A percentile compares a stretch with the other conserved stretches of the same genome.
phyloP scores from a whole-genome alignment of 805 yeast genomes.

The Torulaspora indica region DNA sequence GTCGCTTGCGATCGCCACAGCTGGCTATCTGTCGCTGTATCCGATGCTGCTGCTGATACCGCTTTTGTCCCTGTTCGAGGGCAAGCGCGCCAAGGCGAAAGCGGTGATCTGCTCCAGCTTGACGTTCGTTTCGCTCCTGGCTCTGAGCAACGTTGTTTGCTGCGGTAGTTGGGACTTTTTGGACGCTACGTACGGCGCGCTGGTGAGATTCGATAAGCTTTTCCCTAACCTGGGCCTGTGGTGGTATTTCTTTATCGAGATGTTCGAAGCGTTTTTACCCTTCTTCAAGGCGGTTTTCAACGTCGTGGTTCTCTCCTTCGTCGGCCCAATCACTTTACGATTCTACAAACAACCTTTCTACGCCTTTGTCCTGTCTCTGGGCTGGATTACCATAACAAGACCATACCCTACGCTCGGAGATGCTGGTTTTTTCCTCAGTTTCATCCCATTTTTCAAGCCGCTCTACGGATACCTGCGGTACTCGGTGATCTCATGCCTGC shows the following conservation, averaged over 20 bases:
- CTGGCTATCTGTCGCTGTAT: slow-evolving; percentile 59
- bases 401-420: slow-evolving; percentile 87
- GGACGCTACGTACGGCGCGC: slow-evolving; percentile 51
- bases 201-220: slow-evolving; percentile 60
- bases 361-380: slow-evolving; percentile 46
- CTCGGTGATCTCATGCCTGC: slow-evolving; percentile 46
- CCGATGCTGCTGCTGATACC: slow-evolving; percentile 62
- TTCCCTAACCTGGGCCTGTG: slow-evolving; percentile 91
- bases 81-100: slow-evolving; percentile 5
- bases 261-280: slow-evolving; percentile 82
- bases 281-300: slow-evolving; percentile 84
- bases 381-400: slow-evolving; percentile 60
- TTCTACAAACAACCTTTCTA: slow-evolving; percentile 56
- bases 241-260: slow-evolving; percentile 98
- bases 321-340: slow-evolving; percentile 70
- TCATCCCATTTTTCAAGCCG: slow-evolving; percentile 46
- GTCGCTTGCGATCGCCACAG: slow-evolving; percentile 52
- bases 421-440: slow-evolving; percentile 49
- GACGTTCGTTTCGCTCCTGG: slow-evolving; percentile 21
- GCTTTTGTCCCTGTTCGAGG: slow-evolving; percentile 35
- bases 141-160: slow-evolving; percentile 41
- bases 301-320: slow-evolving; percentile 59
- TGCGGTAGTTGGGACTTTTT: slow-evolving; percentile 44
- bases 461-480: slow-evolving; percentile 45
- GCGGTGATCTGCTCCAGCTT: neutral